Evolutionary conservation across 1,284 basidiomycete species (phyloP).

Genomic region (Apiotrichum veenhuisii): DNA sequence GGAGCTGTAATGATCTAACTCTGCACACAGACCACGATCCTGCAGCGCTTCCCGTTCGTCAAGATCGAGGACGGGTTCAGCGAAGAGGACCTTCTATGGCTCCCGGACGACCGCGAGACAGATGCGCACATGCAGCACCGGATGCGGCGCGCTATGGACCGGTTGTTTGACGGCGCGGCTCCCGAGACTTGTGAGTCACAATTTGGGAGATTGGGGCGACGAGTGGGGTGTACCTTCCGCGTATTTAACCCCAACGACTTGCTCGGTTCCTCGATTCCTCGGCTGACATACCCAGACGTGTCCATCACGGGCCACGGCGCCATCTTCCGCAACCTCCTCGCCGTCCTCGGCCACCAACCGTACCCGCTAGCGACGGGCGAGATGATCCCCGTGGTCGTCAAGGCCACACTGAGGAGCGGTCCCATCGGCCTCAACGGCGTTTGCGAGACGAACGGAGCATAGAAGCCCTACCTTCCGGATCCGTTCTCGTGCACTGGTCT

Average conservation of each 20-base stretch:
- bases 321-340: slow-evolving; percentile 46
- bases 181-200: slow-evolving; percentile 54
- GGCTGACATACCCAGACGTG: slow-evolving; percentile 35
- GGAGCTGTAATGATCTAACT: background rate
- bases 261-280: background rate
- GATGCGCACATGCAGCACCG: slow-evolving; percentile 58
- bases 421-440: background rate
- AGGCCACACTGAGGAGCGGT: slow-evolving; percentile 28
- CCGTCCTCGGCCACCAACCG: slow-evolving; percentile 43
- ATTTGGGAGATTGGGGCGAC: background rate
- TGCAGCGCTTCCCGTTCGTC: slow-evolving; percentile 59
- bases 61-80: slow-evolving; percentile 63
- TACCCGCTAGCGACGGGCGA: slow-evolving; percentile 47
- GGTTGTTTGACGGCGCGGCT: slow-evolving; percentile 56
- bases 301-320: slow-evolving; percentile 53
- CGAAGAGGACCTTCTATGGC: slow-evolving; percentile 71
- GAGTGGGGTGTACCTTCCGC: too few relatives aligned
- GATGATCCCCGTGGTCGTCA: slow-evolving; percentile 48
- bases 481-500: too few relatives aligned
- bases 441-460: background rate
- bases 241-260: too few relatives aligned
- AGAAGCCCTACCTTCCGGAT: too few relatives aligned
- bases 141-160: slow-evolving; percentile 60
- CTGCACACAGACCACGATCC: slow-evolving; percentile 54
- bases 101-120: slow-evolving; percentile 62